phyloP scores from a whole-genome alignment of 75 land plant genomes.

The Isoetes taiwanensis region DNA sequence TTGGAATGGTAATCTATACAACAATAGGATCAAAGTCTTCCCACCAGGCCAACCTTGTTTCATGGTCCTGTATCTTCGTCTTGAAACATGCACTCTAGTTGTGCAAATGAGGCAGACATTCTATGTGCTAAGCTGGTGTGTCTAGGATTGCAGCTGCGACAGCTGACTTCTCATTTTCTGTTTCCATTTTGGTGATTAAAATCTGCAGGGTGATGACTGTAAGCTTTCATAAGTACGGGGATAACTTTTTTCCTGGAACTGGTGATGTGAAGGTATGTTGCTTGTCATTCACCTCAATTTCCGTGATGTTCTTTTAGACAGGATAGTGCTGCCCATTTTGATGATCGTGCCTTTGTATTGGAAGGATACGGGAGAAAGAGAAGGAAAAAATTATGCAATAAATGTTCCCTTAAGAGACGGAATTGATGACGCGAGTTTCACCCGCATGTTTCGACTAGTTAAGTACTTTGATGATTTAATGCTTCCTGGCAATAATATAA shows the following conservation, averaged over 20 bases:
- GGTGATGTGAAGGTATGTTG: constrained; percentile 84
- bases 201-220: constrained; percentile 96
- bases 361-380: constrained; percentile 92
- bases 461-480: constrained; percentile 12
- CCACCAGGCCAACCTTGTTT: too few relatives aligned
- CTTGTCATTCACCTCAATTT: background rate
- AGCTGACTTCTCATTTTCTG: too few relatives aligned
- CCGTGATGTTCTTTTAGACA: too few relatives aligned
- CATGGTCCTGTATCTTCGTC: too few relatives aligned
- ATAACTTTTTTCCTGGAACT: constrained; percentile 92
- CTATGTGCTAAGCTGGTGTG: too few relatives aligned
- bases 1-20: too few relatives aligned
- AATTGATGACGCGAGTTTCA: constrained; percentile 88
- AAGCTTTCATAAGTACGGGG: constrained; percentile 97
- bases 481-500: background rate
- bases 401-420: constrained; percentile 98
- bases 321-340: too few relatives aligned
- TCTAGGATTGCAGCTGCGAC: too few relatives aligned
- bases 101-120: too few relatives aligned
- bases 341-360: background rate
- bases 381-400: constrained; percentile 94
- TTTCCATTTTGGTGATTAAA: too few relatives aligned
- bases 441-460: constrained; percentile 65
- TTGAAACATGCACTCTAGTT: too few relatives aligned
- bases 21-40: too few relatives aligned